These are phyloP conservation scores for Paecilomyces formosus DNA, from an alignment of 2,329 filamentous ascomycete species.

Conservation along the genomic window DNA sequence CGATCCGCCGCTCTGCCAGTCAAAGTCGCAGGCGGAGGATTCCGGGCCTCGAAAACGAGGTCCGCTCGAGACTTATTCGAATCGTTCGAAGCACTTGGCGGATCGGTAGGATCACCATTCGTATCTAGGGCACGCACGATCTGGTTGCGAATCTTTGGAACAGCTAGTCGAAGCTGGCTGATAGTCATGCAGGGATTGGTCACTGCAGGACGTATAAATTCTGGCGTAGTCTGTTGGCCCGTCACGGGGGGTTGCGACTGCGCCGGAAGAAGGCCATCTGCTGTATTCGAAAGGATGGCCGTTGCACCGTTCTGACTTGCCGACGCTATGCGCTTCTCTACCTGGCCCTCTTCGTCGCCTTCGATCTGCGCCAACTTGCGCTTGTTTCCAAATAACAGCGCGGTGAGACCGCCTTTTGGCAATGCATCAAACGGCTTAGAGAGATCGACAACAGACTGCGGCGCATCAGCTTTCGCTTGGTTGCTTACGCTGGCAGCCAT, in stretches of 20 bases:
- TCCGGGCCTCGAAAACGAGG: conserved; percentile 79
- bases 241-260: conserved; percentile 52
- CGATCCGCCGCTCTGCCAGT: conserved; percentile 56
- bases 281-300: conserved; percentile 66
- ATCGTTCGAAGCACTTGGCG: conserved; percentile 27
- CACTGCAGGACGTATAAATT: conserved; percentile 81
- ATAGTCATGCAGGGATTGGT: conserved; percentile 73
- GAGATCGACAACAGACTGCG: conserved; percentile 77
- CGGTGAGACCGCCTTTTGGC: conserved; percentile 77
- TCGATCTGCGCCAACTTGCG: conserved; percentile 69
- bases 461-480: conserved; percentile 59
- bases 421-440: conserved; percentile 91
- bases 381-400: conserved; percentile 88
- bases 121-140: conserved; percentile 73
- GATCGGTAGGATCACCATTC: conserved; percentile 36
- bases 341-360: conserved; percentile 62
- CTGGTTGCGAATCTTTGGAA: conserved; percentile 76
- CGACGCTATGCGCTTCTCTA: conserved; percentile 52
- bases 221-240: conserved; percentile 63
- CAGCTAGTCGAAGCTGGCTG: conserved; percentile 76
- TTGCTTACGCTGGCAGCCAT: conserved; percentile 62
- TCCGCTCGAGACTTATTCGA: conserved; percentile 54
- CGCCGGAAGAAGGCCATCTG: conserved; percentile 71
- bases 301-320: conserved; percentile 60
- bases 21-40: conserved; percentile 57